Evolutionary conservation across 2,329 filamentous ascomycete species (phyloP).

Genomic region (Aspergillus phoenicis): DNA sequence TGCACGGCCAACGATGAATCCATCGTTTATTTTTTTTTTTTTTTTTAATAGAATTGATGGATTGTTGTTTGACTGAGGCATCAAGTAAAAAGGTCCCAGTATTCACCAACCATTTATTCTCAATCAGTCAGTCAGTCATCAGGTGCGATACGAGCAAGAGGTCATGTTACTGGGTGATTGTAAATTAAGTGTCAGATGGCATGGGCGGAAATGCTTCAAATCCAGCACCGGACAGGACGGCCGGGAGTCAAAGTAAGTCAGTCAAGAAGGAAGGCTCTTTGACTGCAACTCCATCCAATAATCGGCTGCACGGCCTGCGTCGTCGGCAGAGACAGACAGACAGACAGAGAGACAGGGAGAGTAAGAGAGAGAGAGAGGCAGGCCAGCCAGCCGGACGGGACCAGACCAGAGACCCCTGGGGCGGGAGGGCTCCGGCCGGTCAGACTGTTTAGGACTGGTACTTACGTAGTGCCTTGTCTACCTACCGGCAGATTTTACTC

Average conservation of each 20-base stretch:
- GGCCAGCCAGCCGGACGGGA: neutral
- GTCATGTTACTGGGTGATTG: neutral
- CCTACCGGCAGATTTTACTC: neutral
- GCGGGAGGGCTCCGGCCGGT: conserved; percentile 1
- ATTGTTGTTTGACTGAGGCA: too few relatives aligned
- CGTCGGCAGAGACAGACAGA: neutral
- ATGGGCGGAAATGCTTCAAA: neutral
- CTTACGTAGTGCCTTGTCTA: neutral
- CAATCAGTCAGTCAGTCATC: neutral
- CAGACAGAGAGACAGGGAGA: neutral
- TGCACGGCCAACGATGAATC: neutral
- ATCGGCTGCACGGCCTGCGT: conserved; percentile 8
- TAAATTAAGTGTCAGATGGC: neutral
- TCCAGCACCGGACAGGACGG: neutral
- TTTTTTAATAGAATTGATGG: too few relatives aligned
- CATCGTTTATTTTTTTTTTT: too few relatives aligned
- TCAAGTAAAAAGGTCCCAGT: neutral
- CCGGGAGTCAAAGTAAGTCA: too few relatives aligned
- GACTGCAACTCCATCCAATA: conserved; percentile 9
- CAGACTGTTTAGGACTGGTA: conserved; percentile 2
- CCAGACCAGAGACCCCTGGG: neutral
- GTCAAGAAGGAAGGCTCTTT: neutral
- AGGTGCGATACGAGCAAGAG: neutral
- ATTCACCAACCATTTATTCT: neutral
- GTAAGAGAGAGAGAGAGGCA: neutral